phyloP scores from a whole-genome alignment of 441 rosid species.

The Erodium moschatum region DNA sequence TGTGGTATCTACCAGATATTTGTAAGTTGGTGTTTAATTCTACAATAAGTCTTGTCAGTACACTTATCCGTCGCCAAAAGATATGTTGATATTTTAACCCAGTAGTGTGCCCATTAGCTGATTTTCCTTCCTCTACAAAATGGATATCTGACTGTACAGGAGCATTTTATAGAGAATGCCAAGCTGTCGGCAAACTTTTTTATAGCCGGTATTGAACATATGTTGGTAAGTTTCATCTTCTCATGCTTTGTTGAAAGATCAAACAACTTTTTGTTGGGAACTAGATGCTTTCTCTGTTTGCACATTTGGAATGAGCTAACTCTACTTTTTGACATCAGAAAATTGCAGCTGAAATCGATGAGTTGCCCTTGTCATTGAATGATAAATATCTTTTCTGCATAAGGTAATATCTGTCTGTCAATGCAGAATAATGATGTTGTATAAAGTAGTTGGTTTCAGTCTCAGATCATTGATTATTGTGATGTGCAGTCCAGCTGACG shows the following conservation, averaged over 20 bases:
- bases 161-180: constrained; percentile 70
- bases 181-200: constrained; percentile 76
- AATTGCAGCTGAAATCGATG: constrained; percentile 63
- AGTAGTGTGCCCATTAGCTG: too few species aligned
- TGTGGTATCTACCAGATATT: constrained; percentile 49
- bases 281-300: constrained; percentile 4
- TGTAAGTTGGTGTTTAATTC: constrained; percentile 33
- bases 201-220: constrained; percentile 63
- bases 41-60: too few species aligned
- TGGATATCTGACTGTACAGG: constrained; percentile 34
- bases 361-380: constrained; percentile 60
- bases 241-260: constrained; percentile 6
- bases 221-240: constrained; percentile 44
- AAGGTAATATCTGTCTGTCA: constrained; percentile 37
- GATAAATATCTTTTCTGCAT: constrained; percentile 78
- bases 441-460: constrained; percentile 3
- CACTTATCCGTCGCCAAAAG: too few species aligned
- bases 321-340: constrained; percentile 38
- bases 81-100: too few species aligned
- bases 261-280: constrained; percentile 13
- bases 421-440: constrained; percentile 5
- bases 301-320: constrained; percentile 5
- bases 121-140: too few species aligned
- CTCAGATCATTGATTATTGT: constrained; percentile 17
- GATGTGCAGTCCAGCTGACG: constrained; percentile 70